Evolutionary conservation across 331 rosid genomes (phyloP), one percentile per base, ranked within the genome.

Genomic region (Quercus tomentella): DNA sequence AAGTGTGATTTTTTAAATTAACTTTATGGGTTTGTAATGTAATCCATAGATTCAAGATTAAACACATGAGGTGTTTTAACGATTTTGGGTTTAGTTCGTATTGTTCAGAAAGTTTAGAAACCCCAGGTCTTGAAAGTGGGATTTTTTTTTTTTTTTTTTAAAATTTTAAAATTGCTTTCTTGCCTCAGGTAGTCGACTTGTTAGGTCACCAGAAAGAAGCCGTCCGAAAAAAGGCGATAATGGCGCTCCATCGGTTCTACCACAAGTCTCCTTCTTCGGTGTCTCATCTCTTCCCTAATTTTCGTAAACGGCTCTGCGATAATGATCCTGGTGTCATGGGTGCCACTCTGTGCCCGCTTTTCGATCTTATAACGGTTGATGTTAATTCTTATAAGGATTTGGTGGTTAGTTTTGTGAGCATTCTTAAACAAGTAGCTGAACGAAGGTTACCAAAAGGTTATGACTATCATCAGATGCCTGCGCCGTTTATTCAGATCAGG

Each of bases 261-360:
- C 93, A 80, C 84, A 91, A 90, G 77, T 90, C 95, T 0, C 90
- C 98, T 0, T 83, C 91, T 15, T 89, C 97, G 1, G 91, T 93
- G 15, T 87, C 92, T 14, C 98, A 93, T 76, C 85, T 93, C 67
- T 10, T 89, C 7, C 33, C 92, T 3, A 79, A 89, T 86, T 91
- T 93, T 65, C 88, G 93, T 11, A 91, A 93, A 89, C 84, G 88
- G 33, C 81, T 93, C 26, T 89, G 93, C 49, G 98, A 93, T 77
- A 90, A 86, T 18, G 98, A 93, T 75, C 97, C 98, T 8, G 97
- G 97, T 1, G 98, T 93, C 20, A 93, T 93, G 98, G 93, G 97
- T 35, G 97, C 97, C 21, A 84, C 98, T 4, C 85, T 93, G 5
- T 93, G 92, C 66, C 97, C 98, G 4, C 85, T 93, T 14, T 91